These are phyloP conservation scores for Ophiostoma sp. DNA, from an alignment of 2,329 filamentous ascomycete species.

Conservation along the genomic window DNA sequence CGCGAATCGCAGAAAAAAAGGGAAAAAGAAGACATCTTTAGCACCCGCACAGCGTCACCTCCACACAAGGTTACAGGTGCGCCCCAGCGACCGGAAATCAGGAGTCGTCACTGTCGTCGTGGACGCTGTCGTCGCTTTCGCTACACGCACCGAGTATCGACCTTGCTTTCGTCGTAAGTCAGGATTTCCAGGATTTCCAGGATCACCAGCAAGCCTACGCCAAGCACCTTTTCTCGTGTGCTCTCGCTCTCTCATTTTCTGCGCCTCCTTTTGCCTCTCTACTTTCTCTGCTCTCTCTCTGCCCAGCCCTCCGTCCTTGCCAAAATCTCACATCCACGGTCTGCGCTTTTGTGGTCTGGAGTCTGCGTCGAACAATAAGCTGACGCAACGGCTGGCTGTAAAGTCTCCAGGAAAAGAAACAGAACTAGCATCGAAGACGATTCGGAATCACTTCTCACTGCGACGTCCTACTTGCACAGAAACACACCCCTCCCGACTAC, in stretches of 20 bases:
- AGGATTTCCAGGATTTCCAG: neutral
- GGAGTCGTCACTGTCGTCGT: slow-evolving; percentile 22
- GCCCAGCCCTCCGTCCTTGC: neutral
- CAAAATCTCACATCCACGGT: slow-evolving; percentile 1
- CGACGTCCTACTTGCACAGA: neutral
- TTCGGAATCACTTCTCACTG: neutral
- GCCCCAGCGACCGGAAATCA: slow-evolving; percentile 14
- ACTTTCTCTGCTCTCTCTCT: neutral
- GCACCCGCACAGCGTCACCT: neutral
- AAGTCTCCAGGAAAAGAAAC: neutral
- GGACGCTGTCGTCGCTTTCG: neutral
- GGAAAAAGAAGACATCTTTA: neutral
- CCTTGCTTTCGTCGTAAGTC: neutral
- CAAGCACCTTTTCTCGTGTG: neutral
- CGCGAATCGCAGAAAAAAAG: neutral
- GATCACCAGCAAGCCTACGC: slow-evolving; percentile 1
- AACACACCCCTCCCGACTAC: slow-evolving; percentile 1
- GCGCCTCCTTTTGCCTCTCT: slow-evolving; percentile 14
- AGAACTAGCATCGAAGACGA: slow-evolving; percentile 2
- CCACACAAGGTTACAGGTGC: slow-evolving; percentile 9
- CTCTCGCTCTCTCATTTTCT: neutral
- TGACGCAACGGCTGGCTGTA: slow-evolving; percentile 8
- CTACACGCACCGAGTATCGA: neutral
- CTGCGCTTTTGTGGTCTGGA: neutral
- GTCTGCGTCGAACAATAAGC: slow-evolving; percentile 13